Evolutionary conservation across 345 rosid genomes (phyloP).

Genomic region (Turritis glabra): DNA sequence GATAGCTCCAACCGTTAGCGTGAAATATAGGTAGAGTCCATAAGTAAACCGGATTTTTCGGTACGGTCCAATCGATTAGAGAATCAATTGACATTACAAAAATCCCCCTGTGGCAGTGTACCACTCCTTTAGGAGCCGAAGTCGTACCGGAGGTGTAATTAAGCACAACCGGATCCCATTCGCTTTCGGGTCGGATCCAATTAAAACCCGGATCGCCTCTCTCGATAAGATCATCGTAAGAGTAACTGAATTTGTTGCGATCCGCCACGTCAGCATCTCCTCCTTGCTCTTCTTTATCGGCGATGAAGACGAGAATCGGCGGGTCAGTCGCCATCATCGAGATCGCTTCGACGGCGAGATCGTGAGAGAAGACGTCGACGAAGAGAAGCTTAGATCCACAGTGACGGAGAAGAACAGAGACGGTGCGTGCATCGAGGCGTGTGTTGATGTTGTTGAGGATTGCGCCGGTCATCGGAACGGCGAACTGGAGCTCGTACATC

Average conservation of each 20-base stretch:
- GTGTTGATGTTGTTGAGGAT: conserved; percentile 76
- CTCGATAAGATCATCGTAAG: conserved; percentile 56
- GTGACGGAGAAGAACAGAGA: conserved; percentile 70
- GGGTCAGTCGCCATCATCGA: conserved; percentile 28
- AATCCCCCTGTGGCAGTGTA: conserved; percentile 72
- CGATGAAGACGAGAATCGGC: conserved; percentile 56
- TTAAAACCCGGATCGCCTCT: conserved; percentile 55
- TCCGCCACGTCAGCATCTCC: conserved; percentile 19
- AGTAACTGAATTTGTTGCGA: conserved; percentile 20
- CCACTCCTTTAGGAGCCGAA: conserved; percentile 86
- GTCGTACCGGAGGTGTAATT: conserved; percentile 93
- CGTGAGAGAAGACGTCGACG: conserved; percentile 53
- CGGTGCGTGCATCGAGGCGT: conserved; percentile 79
- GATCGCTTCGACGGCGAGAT: conserved; percentile 55
- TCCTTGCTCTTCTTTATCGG: conserved; percentile 39
- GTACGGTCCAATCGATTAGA: conserved; percentile 57
- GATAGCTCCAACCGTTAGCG: conserved; percentile 77
- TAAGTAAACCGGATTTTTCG: conserved; percentile 65
- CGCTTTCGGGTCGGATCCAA: conserved; percentile 57
- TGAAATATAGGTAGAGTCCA: conserved; percentile 96
- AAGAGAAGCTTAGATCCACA: conserved; percentile 63
- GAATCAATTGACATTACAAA: conserved; percentile 55
- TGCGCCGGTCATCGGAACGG: conserved; percentile 81
- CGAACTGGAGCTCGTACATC: conserved; percentile 92
- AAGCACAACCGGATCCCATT: conserved; percentile 66